phyloP scores from a whole-genome alignment of 345 rosid species.

The Brassica carinata region DNA sequence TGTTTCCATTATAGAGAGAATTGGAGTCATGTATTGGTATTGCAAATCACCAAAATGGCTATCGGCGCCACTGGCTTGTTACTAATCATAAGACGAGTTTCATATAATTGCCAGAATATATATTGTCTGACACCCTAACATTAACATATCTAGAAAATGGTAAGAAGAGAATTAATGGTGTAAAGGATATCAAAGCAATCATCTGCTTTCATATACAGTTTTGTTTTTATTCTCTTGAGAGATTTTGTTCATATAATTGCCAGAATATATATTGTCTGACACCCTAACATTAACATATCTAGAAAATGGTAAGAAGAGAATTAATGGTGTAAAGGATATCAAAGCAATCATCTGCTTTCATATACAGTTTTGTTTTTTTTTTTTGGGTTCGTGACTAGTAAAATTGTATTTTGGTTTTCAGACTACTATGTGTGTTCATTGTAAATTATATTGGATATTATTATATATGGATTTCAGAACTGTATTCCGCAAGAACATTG shows the following conservation, averaged over 20 bases:
- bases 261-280: neutral
- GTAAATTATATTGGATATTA: neutral
- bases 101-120: neutral
- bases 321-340: neutral
- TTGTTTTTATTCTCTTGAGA: neutral
- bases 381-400: neutral
- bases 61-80: neutral
- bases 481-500: conserved; percentile 15
- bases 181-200: neutral
- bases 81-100: neutral
- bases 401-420: neutral
- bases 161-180: neutral
- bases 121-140: neutral
- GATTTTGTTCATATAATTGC: neutral
- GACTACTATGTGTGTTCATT: neutral
- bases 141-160: neutral
- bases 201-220: neutral
- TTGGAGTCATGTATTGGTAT: neutral
- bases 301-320: neutral
- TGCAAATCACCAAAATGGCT: neutral
- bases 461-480: neutral
- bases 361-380: neutral
- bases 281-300: neutral
- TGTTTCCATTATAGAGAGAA: too few relatives aligned
- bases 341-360: neutral